Evolutionary conservation across 768 basidiomycete genomes (phyloP).

Genomic region (Termitomyces sp.): DNA sequence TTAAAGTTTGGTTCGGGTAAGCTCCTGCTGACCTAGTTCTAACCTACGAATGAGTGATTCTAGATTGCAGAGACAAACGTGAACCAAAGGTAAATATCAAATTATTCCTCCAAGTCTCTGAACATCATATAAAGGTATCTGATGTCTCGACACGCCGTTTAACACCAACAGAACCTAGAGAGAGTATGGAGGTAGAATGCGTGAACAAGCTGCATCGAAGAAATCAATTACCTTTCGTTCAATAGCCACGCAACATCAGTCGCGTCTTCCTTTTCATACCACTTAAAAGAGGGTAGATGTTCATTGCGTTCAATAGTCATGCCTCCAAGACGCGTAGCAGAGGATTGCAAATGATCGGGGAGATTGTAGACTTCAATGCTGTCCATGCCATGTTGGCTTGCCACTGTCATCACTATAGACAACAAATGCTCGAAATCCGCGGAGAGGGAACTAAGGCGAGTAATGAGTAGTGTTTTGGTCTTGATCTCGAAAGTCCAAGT

Average conservation of each 20-base stretch:
- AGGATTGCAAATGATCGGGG: constrained; percentile 22
- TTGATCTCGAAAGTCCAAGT: constrained; percentile 39
- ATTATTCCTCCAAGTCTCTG: background rate
- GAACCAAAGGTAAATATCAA: too few relatives aligned
- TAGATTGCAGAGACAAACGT: too few relatives aligned
- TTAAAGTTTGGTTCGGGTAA: background rate
- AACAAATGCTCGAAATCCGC: constrained; percentile 30
- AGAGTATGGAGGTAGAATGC: background rate
- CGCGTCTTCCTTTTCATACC: constrained; percentile 37
- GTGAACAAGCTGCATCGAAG: background rate
- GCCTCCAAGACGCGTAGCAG: constrained; percentile 24
- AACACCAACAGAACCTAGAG: background rate
- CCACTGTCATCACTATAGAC: constrained; percentile 25
- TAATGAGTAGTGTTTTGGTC: constrained; percentile 34
- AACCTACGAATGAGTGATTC: background rate
- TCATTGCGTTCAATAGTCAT: constrained; percentile 26
- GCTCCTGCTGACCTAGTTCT: background rate
- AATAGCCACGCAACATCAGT: constrained; percentile 35
- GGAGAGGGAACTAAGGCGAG: constrained; percentile 28
- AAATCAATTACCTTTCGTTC: constrained; percentile 38
- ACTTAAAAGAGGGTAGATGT: constrained; percentile 39
- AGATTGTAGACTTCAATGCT: constrained; percentile 46
- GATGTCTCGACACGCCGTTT: background rate
- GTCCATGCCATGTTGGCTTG: constrained; percentile 25
- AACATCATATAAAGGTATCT: background rate